Evolutionary conservation across 495 filamentous ascomycete species (phyloP).

Genomic region (Aspergillus leporis): DNA sequence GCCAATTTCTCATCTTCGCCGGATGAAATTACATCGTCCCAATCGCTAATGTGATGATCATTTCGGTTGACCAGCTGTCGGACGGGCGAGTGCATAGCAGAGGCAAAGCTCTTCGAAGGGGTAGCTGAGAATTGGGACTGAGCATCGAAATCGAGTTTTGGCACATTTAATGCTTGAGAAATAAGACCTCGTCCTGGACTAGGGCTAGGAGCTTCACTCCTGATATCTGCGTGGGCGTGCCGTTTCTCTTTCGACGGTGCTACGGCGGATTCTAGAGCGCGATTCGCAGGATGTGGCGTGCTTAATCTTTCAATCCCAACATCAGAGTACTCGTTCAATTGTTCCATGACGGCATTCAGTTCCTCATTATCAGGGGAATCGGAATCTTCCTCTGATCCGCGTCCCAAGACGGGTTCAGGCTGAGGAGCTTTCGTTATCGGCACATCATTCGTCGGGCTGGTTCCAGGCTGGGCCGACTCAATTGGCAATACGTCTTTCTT

Average conservation of each 20-base stretch:
- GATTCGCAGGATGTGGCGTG: conserved; percentile 47
- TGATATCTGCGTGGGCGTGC: conserved; percentile 54
- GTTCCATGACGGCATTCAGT: conserved; percentile 83
- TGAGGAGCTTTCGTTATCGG: conserved; percentile 14
- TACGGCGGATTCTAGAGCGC: conserved; percentile 35
- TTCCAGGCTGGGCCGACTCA: conserved; percentile 9
- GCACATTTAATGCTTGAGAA: conserved; percentile 44
- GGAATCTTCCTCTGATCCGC: conserved; percentile 35
- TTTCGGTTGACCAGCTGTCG: conserved; percentile 67
- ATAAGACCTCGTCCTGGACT: conserved; percentile 62
- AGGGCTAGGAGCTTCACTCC: conserved; percentile 75
- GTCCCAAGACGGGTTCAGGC: conserved; percentile 15
- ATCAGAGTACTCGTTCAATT: conserved; percentile 71
- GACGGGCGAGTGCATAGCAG: conserved; percentile 54
- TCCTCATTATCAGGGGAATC: conserved; percentile 68
- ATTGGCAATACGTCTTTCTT: conserved; percentile 18
- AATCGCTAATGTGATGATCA: conserved; percentile 78
- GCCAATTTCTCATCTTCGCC: conserved; percentile 79
- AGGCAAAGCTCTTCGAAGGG: conserved; percentile 38
- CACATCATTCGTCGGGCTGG: conserved; percentile 7
- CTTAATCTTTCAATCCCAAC: conserved; percentile 66
- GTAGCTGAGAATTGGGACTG: conserved; percentile 41
- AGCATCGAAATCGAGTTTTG: conserved; percentile 46
- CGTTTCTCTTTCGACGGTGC: conserved; percentile 56
- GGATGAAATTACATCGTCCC: conserved; percentile 83